Percentiles rank a stretch among this genome's conserved stretches.
These are phyloP conservation scores for Trypanosoma avium DNA, from an alignment of 208 protist genomes.

Conservation along the genomic window DNA sequence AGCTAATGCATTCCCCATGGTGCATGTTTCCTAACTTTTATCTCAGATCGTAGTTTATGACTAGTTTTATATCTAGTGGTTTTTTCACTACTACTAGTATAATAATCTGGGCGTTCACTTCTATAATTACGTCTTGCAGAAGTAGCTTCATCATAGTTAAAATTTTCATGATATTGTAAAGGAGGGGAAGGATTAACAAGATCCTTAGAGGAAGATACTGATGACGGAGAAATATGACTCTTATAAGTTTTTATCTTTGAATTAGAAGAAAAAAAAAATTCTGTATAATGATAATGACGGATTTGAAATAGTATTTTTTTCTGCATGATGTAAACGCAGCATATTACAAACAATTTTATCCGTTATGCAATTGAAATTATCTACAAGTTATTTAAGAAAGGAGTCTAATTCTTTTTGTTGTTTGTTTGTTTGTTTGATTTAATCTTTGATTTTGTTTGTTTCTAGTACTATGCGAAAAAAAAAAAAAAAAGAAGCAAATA, in stretches of 20 bases:
- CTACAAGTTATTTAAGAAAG: too few relatives aligned
- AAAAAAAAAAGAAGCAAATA: not conserved
- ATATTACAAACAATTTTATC: not conserved
- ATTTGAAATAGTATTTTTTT: not conserved
- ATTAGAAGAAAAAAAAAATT: not conserved
- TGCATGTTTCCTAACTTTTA: slow-evolving; percentile 58
- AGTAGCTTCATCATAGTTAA: not conserved
- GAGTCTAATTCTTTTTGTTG: not conserved
- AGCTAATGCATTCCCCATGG: slow-evolving; percentile 85
- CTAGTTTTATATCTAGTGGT: slow-evolving; percentile 22
- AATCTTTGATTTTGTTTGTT: not conserved
- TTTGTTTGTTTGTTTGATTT: not conserved
- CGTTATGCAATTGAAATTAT: not conserved
- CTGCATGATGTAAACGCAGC: slow-evolving; percentile 1
- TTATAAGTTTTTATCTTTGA: too few relatives aligned
- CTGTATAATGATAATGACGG: not conserved
- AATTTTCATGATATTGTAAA: not conserved
- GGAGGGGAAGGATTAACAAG: not conserved
- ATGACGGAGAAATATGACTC: too few relatives aligned
- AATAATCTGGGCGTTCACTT: not conserved
- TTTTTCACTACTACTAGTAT: not conserved
- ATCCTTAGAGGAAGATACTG: not conserved
- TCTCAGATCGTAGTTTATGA: slow-evolving; percentile 2
- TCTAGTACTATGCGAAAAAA: not conserved
- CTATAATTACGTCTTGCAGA: not conserved